A percentile compares a stretch with the other conserved stretches of the same genome.
phyloP scores from a whole-genome alignment of 169 alveolate species.

The Toxoplasma gondii region DNA sequence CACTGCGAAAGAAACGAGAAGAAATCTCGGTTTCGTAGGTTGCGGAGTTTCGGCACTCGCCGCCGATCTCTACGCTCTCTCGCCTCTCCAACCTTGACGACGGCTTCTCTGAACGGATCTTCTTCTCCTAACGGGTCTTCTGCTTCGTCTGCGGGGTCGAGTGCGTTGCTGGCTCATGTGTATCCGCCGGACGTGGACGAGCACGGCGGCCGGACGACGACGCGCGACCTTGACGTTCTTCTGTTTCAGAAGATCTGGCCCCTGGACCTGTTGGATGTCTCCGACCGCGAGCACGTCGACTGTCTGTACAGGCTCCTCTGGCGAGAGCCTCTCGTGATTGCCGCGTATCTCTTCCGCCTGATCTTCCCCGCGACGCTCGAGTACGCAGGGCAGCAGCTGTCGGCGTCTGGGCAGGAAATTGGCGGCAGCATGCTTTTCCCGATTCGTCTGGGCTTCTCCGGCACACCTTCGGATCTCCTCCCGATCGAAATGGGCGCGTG shows the following conservation, averaged over 20 bases:
- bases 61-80: neutral
- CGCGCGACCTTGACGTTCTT: constrained; percentile 27
- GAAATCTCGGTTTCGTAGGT: neutral
- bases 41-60: neutral
- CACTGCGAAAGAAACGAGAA: neutral
- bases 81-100: neutral
- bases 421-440: constrained; percentile 88
- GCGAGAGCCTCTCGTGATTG: constrained; percentile 81
- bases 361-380: constrained; percentile 86
- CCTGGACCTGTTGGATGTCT: constrained; percentile 82
- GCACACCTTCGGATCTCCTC: constrained; percentile 92
- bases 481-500: constrained; percentile 90
- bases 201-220: constrained; percentile 6
- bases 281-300: constrained; percentile 82
- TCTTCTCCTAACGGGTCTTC: neutral
- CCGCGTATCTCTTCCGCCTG: constrained; percentile 79
- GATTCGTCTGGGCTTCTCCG: constrained; percentile 91
- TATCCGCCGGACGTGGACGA: constrained; percentile 83
- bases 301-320: constrained; percentile 74
- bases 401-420: constrained; percentile 90
- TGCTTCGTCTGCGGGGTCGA: neutral
- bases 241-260: constrained; percentile 71
- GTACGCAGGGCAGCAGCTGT: constrained; percentile 85
- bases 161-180: constrained; percentile 58
- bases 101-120: neutral